phyloP scores from a whole-genome alignment of 352 stramenopile genomes.

The Thalassiosira livingstoniorum region DNA sequence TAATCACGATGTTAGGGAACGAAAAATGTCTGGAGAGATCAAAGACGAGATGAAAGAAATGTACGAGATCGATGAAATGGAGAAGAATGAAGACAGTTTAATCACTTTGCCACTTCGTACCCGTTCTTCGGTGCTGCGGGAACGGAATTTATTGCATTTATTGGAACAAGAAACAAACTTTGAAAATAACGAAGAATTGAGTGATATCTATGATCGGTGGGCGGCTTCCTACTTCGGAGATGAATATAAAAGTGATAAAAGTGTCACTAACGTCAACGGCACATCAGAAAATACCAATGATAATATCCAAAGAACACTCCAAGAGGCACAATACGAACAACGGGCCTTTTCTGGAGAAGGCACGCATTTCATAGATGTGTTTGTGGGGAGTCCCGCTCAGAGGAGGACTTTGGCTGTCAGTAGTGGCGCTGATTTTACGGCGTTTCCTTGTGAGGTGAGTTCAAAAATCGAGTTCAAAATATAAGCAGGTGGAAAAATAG shows the following conservation, averaged over 20 bases:
- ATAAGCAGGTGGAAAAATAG: too few species aligned
- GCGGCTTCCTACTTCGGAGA: neutral
- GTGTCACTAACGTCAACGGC: neutral
- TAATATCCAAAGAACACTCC: constrained; percentile 5
- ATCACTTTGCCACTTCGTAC: constrained; percentile 13
- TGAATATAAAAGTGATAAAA: neutral
- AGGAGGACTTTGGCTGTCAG: constrained; percentile 47
- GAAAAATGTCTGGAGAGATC: too few species aligned
- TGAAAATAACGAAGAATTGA: neutral
- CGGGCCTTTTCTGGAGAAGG: constrained; percentile 39
- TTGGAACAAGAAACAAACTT: constrained; percentile 2
- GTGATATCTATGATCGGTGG: constrained; percentile 37
- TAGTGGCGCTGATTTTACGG: constrained; percentile 55
- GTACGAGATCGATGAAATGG: too few species aligned
- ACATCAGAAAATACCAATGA: neutral
- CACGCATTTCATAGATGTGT: constrained; percentile 58
- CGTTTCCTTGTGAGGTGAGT: constrained; percentile 60
- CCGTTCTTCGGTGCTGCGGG: constrained; percentile 30
- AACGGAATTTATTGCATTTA: constrained; percentile 35
- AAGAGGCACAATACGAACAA: neutral
- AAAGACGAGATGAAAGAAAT: too few species aligned
- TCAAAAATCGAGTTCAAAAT: too few species aligned
- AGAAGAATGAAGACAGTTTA: constrained; percentile 3
- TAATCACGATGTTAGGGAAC: too few species aligned
- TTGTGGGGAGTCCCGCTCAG: constrained; percentile 60